Base-by-base conservation (phyloP, 2,329 filamentous ascomycete species). In the Sordariomycetes sp. region DNA sequence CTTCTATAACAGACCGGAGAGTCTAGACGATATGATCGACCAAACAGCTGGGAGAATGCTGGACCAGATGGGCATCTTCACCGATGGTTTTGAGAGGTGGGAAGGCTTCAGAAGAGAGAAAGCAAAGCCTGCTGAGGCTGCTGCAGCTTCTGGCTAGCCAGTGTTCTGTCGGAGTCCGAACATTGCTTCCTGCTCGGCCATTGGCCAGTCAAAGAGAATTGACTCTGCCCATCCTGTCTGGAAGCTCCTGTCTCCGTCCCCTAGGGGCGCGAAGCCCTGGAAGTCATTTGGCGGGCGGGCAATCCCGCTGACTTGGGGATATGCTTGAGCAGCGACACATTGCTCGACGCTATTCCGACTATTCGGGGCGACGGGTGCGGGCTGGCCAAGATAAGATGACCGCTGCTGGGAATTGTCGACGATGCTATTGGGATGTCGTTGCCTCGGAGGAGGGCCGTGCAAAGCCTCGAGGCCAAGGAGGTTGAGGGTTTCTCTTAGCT, bases 41-140 rank as follows among this genome's bases (percentile, higher is more conserved):
- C 65, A 69, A 38, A 66, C 48, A 32, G 61, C 65, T 0, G 63
- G 62, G 1, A 49, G 65, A 14, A 56, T 68, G 52, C 34, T 70
- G 21, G 65, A 69, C 43, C 35, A 58, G 24, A 57, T 67, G 35
- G 57, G 53, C 19, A 38, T 67, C 15, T 51, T 65, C 35, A 55
- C 55, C 2, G 52, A 48, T 3, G 49, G 53, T 21, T 65, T 65
- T 39, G 46, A 56, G 38, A 38, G 58, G 21, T 60, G 57, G 58
- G 49, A 50, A n/a, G 48, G 55, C 8, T 46, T 45, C 25, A 37
- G 39, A 33, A 26, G 30, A 16, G 27, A 17, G 4, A 30, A 16
- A 15, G 11, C 12, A 5, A 14, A 14, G 10, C 11, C 27, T 11
- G 27, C 27, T 16, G 27, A 12, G 11, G 27, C 10, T 4, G 12